Evolutionary conservation across 306 rosid species (phyloP), one percentile per base, ranked within the genome.

Genomic region (apple (Malus domestica)): DNA sequence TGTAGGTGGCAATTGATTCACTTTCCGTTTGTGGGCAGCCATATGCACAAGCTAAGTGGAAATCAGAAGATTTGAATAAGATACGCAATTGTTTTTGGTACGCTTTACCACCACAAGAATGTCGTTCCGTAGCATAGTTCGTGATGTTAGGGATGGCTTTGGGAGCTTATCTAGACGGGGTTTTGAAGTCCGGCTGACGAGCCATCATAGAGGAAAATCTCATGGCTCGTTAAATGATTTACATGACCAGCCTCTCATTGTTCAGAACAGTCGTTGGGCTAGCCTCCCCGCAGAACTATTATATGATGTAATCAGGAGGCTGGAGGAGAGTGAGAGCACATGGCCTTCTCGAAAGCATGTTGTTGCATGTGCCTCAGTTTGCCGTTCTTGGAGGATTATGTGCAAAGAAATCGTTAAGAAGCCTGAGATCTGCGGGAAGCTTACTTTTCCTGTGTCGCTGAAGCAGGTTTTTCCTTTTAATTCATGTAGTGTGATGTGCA

Each of bases 111-210:
- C 69, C 67, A 73, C 77, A 85, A 79, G 67, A 84, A 92, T 93
- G 97, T 93, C 97, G 11, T 93, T 93, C 87, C 92, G 96, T 29
- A 93, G 96, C 82, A 93, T 93, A 81, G 92, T 93, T 70, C 97
- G 97, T 54, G 97, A 93, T 18, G 89, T 93, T 25, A 88, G 96
- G 81, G 97, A 90, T 80, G 91, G 97, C 33, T 83, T 93, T 55
- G 97, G 97, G 80, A 93, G 96, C 83, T 85, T 93, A 69, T 93
- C 97, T 40, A 82, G 96, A 71, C 88, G 97, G 55, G 88, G 96
- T 71, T 90, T 93, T 78, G 97, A 90, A 83, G 86, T 93, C 58
- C 80, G 93, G 76, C 76, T 93, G 67, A 77, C 86, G 9, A 86
- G 96, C 20, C 96, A 87, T 76, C 79, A 87, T 59, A 86, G 91